These are phyloP conservation scores for Vitis rotundifolia DNA, from an alignment of 164 flowering plant species.

Conservation along the genomic window DNA sequence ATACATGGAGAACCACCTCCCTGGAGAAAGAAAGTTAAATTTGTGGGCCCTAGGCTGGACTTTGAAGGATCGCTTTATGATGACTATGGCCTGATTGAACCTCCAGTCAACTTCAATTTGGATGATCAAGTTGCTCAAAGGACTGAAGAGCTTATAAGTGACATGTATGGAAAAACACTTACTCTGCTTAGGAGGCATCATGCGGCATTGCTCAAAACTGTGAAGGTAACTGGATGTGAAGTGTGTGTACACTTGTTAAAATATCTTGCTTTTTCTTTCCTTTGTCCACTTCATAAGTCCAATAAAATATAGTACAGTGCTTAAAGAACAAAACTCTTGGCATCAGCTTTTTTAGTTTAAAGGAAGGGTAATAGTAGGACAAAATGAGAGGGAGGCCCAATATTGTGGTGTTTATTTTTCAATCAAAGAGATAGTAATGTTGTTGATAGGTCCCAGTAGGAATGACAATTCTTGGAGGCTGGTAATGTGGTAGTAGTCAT, in stretches of 20 bases:
- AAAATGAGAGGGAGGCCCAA: too few relatives aligned
- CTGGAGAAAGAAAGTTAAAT: slow-evolving; percentile 70
- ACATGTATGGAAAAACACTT: slow-evolving; percentile 60
- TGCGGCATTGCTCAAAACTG: slow-evolving; percentile 83
- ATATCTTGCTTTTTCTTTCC: too few relatives aligned
- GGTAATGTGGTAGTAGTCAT: too few relatives aligned
- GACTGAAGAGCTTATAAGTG: slow-evolving; percentile 59
- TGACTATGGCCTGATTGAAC: slow-evolving; percentile 69
- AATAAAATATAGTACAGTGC: too few relatives aligned
- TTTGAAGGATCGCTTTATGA: slow-evolving; percentile 92
- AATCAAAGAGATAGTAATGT: too few relatives aligned
- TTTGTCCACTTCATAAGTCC: too few relatives aligned
- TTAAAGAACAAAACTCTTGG: too few relatives aligned
- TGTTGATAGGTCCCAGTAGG: too few relatives aligned
- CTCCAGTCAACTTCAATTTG: slow-evolving; percentile 73
- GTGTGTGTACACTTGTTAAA: neutral
- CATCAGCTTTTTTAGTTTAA: too few relatives aligned
- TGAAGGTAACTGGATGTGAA: slow-evolving; percentile 52
- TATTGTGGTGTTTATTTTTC: too few relatives aligned
- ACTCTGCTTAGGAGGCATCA: slow-evolving; percentile 63
- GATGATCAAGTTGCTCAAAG: slow-evolving; percentile 80
- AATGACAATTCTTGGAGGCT: too few relatives aligned
- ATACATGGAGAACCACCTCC: slow-evolving; percentile 93
- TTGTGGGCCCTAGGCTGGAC: slow-evolving; percentile 87
- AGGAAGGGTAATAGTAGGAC: too few relatives aligned